A percentile compares a stretch with the other conserved stretches of the same genome.
These are phyloP conservation scores for Elaeagnus macrophylla DNA, from an alignment of 306 rosid genomes.

Conservation along the genomic window DNA sequence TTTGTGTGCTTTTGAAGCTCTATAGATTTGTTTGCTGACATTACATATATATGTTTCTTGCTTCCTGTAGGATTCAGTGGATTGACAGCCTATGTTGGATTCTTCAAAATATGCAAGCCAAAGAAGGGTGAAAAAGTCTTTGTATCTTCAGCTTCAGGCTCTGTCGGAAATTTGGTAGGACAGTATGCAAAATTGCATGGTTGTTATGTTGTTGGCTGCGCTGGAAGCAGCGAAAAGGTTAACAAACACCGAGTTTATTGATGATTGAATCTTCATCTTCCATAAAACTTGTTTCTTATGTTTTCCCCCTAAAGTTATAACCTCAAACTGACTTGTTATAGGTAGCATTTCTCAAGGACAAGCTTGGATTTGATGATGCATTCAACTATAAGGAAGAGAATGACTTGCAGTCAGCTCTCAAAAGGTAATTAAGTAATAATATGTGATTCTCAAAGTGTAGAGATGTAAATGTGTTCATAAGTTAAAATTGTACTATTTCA, in stretches of 20 bases:
- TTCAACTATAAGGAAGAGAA: slow-evolving; percentile 71
- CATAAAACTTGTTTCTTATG: background rate
- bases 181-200: slow-evolving; percentile 65
- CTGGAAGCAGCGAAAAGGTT: slow-evolving; percentile 59
- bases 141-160: slow-evolving; percentile 67
- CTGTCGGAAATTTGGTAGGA: slow-evolving; percentile 64
- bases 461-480: too few relatives aligned
- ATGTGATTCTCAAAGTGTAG: background rate
- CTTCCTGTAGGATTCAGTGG: slow-evolving; percentile 45
- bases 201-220: slow-evolving; percentile 78
- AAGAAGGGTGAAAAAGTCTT: slow-evolving; percentile 65
- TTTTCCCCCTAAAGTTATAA: background rate
- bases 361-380: slow-evolving; percentile 70
- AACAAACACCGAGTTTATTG: too few relatives aligned
- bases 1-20: too few relatives aligned
- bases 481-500: too few relatives aligned
- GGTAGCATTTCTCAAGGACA: slow-evolving; percentile 55
- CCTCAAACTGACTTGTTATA: background rate
- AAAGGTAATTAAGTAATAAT: slow-evolving; percentile 32
- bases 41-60: background rate
- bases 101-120: slow-evolving; percentile 48
- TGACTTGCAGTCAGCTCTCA: slow-evolving; percentile 48
- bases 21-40: background rate
- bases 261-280: too few relatives aligned
- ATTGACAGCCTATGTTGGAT: slow-evolving; percentile 60